Evolutionary conservation across 2,329 filamentous ascomycete species (phyloP).

Genomic region (Aspergillus felis): DNA sequence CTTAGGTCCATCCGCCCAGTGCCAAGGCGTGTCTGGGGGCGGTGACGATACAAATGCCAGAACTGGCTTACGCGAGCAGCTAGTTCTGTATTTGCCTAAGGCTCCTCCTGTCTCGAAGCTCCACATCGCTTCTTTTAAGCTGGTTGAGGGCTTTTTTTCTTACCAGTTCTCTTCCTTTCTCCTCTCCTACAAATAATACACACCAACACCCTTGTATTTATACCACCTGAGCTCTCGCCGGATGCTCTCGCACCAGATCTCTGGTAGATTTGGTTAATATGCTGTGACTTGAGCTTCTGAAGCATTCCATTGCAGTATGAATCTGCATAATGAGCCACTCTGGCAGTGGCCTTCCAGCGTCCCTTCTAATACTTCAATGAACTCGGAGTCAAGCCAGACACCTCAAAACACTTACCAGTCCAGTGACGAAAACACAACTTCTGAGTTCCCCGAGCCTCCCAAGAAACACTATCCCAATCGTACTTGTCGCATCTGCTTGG

Average conservation of each 20-base stretch:
- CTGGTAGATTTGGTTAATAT: constrained; percentile 13
- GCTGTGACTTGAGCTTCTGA: constrained; percentile 8
- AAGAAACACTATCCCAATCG: constrained; percentile 62
- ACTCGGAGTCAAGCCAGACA: constrained; percentile 4
- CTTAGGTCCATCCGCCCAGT: neutral
- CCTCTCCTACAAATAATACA: neutral
- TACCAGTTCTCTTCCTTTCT: constrained; percentile 8
- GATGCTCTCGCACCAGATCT: constrained; percentile 8
- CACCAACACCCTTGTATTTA: neutral
- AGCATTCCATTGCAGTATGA: constrained; percentile 10
- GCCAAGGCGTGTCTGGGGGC: constrained; percentile 13
- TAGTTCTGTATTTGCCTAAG: constrained; percentile 9
- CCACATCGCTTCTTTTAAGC: neutral
- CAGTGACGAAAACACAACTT: constrained; percentile 10
- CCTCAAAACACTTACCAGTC: constrained; percentile 10
- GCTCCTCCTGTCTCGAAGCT: constrained; percentile 9
- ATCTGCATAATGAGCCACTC: constrained; percentile 21
- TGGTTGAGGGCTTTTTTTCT: neutral
- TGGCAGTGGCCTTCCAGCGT: constrained; percentile 21
- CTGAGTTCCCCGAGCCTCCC: constrained; percentile 17
- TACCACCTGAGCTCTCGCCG: neutral
- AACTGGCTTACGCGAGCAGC: constrained; percentile 14
- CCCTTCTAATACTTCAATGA: constrained; percentile 7
- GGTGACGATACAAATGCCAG: constrained; percentile 10
- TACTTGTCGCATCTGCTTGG: constrained; percentile 86